Evolutionary conservation across 2,329 filamentous ascomycete genomes (phyloP), one percentile per base, ranked within the genome.

Genomic region (Microcera coccophila): DNA sequence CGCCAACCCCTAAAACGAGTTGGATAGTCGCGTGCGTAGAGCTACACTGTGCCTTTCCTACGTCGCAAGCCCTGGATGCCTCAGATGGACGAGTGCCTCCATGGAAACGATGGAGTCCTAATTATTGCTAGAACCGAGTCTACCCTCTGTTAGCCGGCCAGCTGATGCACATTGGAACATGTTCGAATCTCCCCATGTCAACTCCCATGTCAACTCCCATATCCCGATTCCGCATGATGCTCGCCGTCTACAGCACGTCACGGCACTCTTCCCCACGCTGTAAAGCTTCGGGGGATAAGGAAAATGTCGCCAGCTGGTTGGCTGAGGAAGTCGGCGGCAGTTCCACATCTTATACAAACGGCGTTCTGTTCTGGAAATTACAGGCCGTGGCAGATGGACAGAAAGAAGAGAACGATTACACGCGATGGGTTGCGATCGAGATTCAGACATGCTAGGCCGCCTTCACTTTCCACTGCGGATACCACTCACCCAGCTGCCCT

Each of bases 101-200:
- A n/a, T n/a, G n/a, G n/a, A n/a, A n/a, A n/a, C n/a, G n/a, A n/a
- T n/a, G n/a, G n/a, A n/a, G n/a, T n/a, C 49, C 44, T 47, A 52
- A 53, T 39, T 39, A 52, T 47, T 50, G 36, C 47, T 42, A 46
- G 39, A 49, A 42, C 55, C 55, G 52, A 39, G 41, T 45, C 40
- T 58, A 58, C 39, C 55, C 55, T 58, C 48, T 45, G 44, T 46
- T 58, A 58, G 47, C 55, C 55, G 55, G 24, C 29, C 15, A 15
- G 33, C 33, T 19, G 33, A 16, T 9, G 33, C 33, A 35, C 17
- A 18, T 35, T 32, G 29, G 29, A 37, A 36, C 36, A 24, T 45
- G 42, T n/a, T n/a, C n/a, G 26, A 39, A 44, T 44, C 51, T 46
- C 17, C 12, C 38, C 36, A 43, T 24, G 42, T 24, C 31, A 33